Conservation (phyloP, 2,329 filamentous ascomycete genomes). For the Colletotrichum australisinense region DNA sequence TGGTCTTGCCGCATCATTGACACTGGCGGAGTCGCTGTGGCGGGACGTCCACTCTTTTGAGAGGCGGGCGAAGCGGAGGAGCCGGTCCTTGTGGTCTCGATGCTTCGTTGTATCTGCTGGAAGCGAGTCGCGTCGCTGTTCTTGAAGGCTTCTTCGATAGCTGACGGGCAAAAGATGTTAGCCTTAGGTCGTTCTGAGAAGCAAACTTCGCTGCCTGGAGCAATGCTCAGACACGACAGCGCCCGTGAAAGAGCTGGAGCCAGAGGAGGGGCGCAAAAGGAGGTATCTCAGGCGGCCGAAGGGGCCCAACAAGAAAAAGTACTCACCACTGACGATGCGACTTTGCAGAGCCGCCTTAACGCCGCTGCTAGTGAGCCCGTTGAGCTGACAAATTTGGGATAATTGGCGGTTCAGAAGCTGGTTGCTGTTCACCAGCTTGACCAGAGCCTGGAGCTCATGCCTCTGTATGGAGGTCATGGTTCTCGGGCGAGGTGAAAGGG, state of each 20-base stretch:
- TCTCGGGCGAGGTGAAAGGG: slow-evolving; percentile 25
- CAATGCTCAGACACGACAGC: neutral
- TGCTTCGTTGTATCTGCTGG: slow-evolving; percentile 56
- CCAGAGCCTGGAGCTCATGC: slow-evolving; percentile 58
- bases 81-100: slow-evolving; percentile 41
- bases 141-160: slow-evolving; percentile 53
- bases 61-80: slow-evolving; percentile 30
- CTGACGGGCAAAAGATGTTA: slow-evolving; percentile 42
- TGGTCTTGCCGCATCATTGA: slow-evolving; percentile 12
- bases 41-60: slow-evolving; percentile 17
- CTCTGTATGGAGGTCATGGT: slow-evolving; percentile 45
- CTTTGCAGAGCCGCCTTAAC: slow-evolving; percentile 86
- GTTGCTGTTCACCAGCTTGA: slow-evolving; percentile 56
- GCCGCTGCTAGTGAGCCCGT: slow-evolving; percentile 81
- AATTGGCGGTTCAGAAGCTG: slow-evolving; percentile 72
- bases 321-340: slow-evolving; percentile 82
- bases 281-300: slow-evolving; percentile 40
- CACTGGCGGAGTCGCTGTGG: slow-evolving; percentile 15
- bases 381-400: slow-evolving; percentile 79
- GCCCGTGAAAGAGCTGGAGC: slow-evolving; percentile 26
- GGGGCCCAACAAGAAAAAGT: neutral
- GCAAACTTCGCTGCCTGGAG: neutral
- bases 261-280: slow-evolving; percentile 24
- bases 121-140: slow-evolving; percentile 53
- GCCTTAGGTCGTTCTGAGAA: neutral